Conservation (phyloP, 768 basidiomycete species). For the Tylopilus rubrobrunneus region DNA sequence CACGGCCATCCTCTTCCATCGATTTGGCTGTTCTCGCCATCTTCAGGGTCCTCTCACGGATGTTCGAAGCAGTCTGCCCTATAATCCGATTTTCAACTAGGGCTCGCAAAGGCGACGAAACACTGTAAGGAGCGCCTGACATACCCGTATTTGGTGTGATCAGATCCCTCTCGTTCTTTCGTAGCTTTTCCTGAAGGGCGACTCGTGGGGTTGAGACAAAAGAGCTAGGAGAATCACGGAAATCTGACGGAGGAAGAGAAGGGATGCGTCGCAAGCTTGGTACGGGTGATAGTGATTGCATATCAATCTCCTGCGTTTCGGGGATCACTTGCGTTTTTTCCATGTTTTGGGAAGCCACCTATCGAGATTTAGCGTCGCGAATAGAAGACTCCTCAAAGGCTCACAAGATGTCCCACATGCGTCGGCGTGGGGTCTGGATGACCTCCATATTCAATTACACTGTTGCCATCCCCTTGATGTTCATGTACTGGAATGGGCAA, state of each 20-base stretch:
- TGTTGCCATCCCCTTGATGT: conserved; percentile 3
- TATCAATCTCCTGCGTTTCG: conserved; percentile 29
- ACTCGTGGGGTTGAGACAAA: conserved; percentile 35
- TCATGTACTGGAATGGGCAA: conserved; percentile 37
- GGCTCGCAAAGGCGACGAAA: neutral
- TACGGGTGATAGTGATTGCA: conserved; percentile 22
- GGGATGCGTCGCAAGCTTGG: conserved; percentile 5
- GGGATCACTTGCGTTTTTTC: conserved; percentile 52
- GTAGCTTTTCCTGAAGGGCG: conserved; percentile 32
- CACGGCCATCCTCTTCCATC: conserved; percentile 33
- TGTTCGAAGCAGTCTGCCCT: neutral
- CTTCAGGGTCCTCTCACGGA: neutral
- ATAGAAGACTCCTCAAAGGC: conserved; percentile 8
- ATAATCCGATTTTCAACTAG: conserved; percentile 30
- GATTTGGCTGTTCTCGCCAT: conserved; percentile 9
- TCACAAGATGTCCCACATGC: conserved; percentile 55
- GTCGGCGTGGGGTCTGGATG: conserved; percentile 47
- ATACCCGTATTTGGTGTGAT: conserved; percentile 41
- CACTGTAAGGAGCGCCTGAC: conserved; percentile 35
- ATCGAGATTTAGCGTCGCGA: conserved; percentile 1
- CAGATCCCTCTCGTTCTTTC: conserved; percentile 5
- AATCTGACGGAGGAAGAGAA: conserved; percentile 29
- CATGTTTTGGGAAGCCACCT: conserved; percentile 28
- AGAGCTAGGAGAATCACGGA: conserved; percentile 15
- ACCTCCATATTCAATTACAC: conserved; percentile 43